phyloP scores from a whole-genome alignment of 192 early-diverging fungal genomes.

The Coemansia sp. region DNA sequence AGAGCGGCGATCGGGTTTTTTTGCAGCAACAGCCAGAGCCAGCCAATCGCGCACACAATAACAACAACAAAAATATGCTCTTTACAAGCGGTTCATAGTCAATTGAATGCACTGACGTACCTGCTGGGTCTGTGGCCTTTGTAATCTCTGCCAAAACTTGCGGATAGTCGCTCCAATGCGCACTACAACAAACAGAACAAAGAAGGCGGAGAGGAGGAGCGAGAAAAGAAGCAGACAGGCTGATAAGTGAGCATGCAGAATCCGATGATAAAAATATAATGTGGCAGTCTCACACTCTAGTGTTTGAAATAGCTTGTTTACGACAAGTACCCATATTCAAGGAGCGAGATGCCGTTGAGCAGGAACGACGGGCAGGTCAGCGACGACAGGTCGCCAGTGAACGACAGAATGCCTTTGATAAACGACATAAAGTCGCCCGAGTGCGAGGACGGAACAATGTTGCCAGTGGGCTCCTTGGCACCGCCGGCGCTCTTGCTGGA shows the following conservation, averaged over 20 bases:
- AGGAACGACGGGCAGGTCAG: slow-evolving; percentile 79
- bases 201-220: background rate
- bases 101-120: slow-evolving; percentile 7
- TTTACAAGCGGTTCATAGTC: background rate
- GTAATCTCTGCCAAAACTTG: slow-evolving; percentile 62
- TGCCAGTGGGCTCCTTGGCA: slow-evolving; percentile 27
- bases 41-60: background rate
- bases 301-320: too few species aligned
- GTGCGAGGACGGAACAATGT: slow-evolving; percentile 58
- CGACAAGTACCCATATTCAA: slow-evolving; percentile 75
- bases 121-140: slow-evolving; percentile 52
- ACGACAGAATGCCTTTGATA: slow-evolving; percentile 65
- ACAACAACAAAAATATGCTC: background rate
- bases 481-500: slow-evolving; percentile 6
- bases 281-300: too few species aligned
- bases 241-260: too few species aligned
- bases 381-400: slow-evolving; percentile 76
- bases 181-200: slow-evolving; percentile 15
- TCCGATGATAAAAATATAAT: too few species aligned
- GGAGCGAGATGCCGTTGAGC: slow-evolving; percentile 68
- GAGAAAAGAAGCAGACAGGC: too few species aligned
- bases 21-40: too few species aligned
- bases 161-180: slow-evolving; percentile 62
- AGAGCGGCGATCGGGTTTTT: background rate
- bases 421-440: slow-evolving; percentile 64